These are phyloP conservation scores for Colletotrichum camelliae DNA, from an alignment of 2,329 filamentous ascomycete species.

Conservation along the genomic window DNA sequence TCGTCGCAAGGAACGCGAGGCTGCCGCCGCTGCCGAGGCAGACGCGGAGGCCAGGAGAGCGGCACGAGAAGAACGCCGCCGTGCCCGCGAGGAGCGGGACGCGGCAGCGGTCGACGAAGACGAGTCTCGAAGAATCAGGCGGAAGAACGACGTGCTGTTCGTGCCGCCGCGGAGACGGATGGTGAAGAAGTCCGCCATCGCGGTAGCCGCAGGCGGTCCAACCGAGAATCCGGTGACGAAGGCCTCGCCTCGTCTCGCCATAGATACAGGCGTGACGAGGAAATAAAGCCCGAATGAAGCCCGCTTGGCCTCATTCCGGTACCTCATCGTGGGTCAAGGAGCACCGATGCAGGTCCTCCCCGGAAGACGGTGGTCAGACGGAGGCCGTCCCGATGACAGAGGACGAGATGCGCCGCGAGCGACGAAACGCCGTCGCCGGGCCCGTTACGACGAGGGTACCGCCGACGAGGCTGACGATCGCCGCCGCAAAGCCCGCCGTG, in stretches of 20 bases:
- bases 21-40: constrained; percentile 47
- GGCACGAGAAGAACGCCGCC: constrained; percentile 53
- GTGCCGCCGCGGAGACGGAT: constrained; percentile 36
- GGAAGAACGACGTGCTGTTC: constrained; percentile 56
- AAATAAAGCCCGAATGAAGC: constrained; percentile 36
- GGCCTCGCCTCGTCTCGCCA: constrained; percentile 41
- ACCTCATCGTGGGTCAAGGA: constrained; percentile 72
- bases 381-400: constrained; percentile 42
- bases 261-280: constrained; percentile 32
- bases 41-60: constrained; percentile 54
- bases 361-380: constrained; percentile 41
- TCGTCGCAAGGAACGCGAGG: constrained; percentile 52
- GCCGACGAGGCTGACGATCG: constrained; percentile 50
- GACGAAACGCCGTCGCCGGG: constrained; percentile 50
- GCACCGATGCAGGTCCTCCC: constrained; percentile 66
- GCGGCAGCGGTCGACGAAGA: constrained; percentile 54
- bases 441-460: constrained; percentile 46
- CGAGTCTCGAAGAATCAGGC: constrained; percentile 58
- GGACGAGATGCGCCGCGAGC: constrained; percentile 56
- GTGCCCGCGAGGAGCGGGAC: constrained; percentile 41
- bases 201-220: constrained; percentile 45
- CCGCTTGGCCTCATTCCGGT: constrained; percentile 66
- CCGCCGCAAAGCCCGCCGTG: constrained; percentile 48
- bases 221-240: constrained; percentile 48
- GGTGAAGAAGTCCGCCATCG: constrained; percentile 38